Conservation (phyloP, 2,329 filamentous ascomycete species). For the Penicillium sp. region DNA sequence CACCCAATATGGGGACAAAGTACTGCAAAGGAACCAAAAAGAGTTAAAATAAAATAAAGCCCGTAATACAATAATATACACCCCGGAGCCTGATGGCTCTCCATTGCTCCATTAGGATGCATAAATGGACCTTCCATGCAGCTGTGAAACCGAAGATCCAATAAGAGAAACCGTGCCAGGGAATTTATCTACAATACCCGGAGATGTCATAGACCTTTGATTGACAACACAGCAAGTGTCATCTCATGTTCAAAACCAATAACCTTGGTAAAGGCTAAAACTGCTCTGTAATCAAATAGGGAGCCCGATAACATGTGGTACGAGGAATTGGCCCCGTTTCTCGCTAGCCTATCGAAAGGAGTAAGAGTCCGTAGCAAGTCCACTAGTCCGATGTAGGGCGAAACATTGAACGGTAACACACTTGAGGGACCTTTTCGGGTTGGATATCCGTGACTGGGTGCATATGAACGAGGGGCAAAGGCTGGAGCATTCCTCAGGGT, state of each 20-base stretch:
- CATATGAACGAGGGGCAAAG: constrained; percentile 23
- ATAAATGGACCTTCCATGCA: constrained; percentile 15
- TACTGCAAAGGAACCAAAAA: constrained; percentile 4
- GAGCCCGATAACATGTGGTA: constrained; percentile 4
- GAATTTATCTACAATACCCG: not conserved
- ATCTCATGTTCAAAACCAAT: not conserved
- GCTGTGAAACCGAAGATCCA: constrained; percentile 15
- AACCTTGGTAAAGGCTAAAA: not conserved
- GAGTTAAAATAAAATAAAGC: not conserved
- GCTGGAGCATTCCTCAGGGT: constrained; percentile 16
- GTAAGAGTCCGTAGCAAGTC: constrained; percentile 3
- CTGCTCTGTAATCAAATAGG: not conserved
- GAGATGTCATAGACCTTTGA: not conserved
- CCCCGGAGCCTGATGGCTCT: constrained; percentile 6
- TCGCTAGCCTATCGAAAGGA: not conserved
- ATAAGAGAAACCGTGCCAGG: constrained; percentile 1
- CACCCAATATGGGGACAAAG: not conserved
- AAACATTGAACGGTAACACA: constrained; percentile 8
- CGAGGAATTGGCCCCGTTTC: constrained; percentile 4
- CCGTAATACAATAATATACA: not conserved
- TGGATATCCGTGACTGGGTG: constrained; percentile 17
- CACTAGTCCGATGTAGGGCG: constrained; percentile 6
- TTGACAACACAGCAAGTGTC: too few species aligned
- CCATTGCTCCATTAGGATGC: constrained; percentile 12
- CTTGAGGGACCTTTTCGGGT: constrained; percentile 1